Percentiles rank a stretch among this genome's conserved stretches.
Evolutionary conservation across 164 flowering plant genomes (phyloP).

Genomic region (Warburgia ugandensis): DNA sequence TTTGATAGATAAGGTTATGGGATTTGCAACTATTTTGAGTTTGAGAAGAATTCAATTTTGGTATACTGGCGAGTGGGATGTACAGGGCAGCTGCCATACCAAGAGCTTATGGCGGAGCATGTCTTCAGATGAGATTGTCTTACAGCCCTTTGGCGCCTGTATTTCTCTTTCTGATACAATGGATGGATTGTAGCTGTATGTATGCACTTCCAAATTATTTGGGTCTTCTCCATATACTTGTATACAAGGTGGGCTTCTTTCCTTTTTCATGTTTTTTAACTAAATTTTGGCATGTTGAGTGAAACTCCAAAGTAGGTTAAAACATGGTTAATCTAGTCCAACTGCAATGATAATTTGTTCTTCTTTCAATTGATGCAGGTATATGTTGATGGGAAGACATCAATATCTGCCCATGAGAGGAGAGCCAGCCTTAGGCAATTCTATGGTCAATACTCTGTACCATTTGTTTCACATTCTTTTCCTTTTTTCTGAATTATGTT

Average conservation of each 20-base stretch:
- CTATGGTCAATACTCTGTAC: slow-evolving; percentile 5
- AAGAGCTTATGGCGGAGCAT: slow-evolving; percentile 47
- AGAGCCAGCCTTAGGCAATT: slow-evolving; percentile 14
- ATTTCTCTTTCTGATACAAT: slow-evolving; percentile 61
- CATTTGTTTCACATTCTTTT: no score
- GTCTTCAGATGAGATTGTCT: slow-evolving; percentile 65
- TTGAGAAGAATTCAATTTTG: slow-evolving; percentile 1
- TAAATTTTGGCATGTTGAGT: background rate
- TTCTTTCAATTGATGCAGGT: slow-evolving; percentile 5
- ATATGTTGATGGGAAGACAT: slow-evolving; percentile 5
- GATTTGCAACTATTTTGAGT: background rate
- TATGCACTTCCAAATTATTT: slow-evolving; percentile 62
- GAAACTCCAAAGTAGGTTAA: no score
- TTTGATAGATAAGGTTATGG: background rate
- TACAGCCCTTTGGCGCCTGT: slow-evolving; percentile 75
- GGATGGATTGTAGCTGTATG: slow-evolving; percentile 75
- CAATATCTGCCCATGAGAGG: slow-evolving; percentile 6
- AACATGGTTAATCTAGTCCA: no score
- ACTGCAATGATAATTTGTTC: no score
- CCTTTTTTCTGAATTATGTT: no score
- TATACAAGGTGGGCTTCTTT: slow-evolving; percentile 51
- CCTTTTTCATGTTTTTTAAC: background rate
- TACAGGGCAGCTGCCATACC: slow-evolving; percentile 84
- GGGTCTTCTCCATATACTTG: slow-evolving; percentile 76
- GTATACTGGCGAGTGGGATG: background rate